Percentiles rank a stretch among this genome's conserved stretches.
phyloP scores from a whole-genome alignment of 108 stramenopile species.

The Fistulifera solaris region DNA sequence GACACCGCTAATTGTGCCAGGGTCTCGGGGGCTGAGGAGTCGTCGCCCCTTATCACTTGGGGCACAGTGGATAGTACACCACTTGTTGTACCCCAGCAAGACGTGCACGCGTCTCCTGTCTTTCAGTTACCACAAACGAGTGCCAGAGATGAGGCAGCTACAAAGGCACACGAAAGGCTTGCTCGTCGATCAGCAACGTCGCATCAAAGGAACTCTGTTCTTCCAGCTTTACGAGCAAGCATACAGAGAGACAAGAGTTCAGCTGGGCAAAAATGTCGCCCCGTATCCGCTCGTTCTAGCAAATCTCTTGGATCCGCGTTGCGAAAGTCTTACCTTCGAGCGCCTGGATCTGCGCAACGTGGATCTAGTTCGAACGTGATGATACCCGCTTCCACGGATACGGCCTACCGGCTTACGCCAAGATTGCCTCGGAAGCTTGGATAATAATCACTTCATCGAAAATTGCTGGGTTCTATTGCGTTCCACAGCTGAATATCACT shows the following conservation, averaged over 20 bases:
- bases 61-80: constrained; percentile 57
- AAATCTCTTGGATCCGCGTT: background rate
- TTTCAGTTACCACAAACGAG: constrained; percentile 2
- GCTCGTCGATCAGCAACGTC: too few relatives aligned
- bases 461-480: too few relatives aligned
- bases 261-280: background rate
- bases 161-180: background rate
- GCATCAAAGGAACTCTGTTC: too few relatives aligned
- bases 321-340: background rate
- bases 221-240: too few relatives aligned
- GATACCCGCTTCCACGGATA: too few relatives aligned
- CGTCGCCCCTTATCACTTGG: constrained; percentile 66
- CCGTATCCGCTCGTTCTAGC: background rate
- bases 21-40: constrained; percentile 16
- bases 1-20: constrained; percentile 66
- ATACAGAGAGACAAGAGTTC: too few relatives aligned
- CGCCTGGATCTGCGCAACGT: too few relatives aligned
- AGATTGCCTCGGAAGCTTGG: too few relatives aligned
- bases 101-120: background rate
- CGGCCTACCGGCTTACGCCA: too few relatives aligned
- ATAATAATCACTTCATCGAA: too few relatives aligned
- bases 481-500: too few relatives aligned
- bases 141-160: constrained; percentile 2
- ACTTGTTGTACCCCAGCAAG: constrained; percentile 18
- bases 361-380: too few relatives aligned